Percentiles rank a stretch among this genome's conserved stretches.
phyloP scores from a whole-genome alignment of 192 early-diverging fungal species.

The Coemansia sp. region DNA sequence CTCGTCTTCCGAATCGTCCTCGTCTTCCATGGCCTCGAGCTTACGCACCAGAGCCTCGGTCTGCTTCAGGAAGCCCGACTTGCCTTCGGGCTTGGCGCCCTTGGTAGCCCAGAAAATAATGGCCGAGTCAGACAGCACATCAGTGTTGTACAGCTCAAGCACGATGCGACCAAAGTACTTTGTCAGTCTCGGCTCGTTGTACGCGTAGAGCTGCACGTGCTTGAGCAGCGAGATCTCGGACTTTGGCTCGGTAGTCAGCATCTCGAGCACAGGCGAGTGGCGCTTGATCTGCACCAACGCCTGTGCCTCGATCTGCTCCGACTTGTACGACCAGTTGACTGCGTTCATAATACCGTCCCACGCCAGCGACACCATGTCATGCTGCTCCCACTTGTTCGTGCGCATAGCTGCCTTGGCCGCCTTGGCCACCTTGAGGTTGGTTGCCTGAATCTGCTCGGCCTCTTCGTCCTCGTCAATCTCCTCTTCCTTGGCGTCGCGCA shows the following conservation, averaged over 20 bases:
- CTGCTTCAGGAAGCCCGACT: constrained; percentile 90
- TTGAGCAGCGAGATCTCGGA: constrained; percentile 84
- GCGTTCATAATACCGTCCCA: constrained; percentile 84
- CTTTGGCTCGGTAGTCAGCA: constrained; percentile 59
- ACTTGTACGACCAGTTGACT: constrained; percentile 73
- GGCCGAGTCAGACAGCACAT: constrained; percentile 87
- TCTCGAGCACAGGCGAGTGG: constrained; percentile 72
- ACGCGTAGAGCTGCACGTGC: constrained; percentile 81
- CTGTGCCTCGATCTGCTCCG: constrained; percentile 84
- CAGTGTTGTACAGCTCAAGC: constrained; percentile 82
- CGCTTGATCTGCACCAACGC: constrained; percentile 62
- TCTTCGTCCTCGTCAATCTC: constrained; percentile 21
- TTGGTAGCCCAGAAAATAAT: constrained; percentile 94
- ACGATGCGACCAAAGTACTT: constrained; percentile 85
- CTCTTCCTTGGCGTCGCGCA: constrained; percentile 50
- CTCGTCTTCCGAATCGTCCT: constrained; percentile 56
- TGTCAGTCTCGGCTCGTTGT: constrained; percentile 85
- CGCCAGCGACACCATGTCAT: constrained; percentile 69
- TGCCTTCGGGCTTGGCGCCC: constrained; percentile 84
- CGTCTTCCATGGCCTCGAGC: constrained; percentile 69
- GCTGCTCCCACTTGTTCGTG: constrained; percentile 67
- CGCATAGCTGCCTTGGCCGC: constrained; percentile 33
- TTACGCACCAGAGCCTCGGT: constrained; percentile 85
- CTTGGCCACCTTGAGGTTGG: constrained; percentile 32
- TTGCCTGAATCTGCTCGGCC: constrained; percentile 14